A percentile compares a stretch with the other conserved stretches of the same genome.
phyloP scores from a whole-genome alignment of 78 protist genomes.

The Anaeramoeba ignava region DNA sequence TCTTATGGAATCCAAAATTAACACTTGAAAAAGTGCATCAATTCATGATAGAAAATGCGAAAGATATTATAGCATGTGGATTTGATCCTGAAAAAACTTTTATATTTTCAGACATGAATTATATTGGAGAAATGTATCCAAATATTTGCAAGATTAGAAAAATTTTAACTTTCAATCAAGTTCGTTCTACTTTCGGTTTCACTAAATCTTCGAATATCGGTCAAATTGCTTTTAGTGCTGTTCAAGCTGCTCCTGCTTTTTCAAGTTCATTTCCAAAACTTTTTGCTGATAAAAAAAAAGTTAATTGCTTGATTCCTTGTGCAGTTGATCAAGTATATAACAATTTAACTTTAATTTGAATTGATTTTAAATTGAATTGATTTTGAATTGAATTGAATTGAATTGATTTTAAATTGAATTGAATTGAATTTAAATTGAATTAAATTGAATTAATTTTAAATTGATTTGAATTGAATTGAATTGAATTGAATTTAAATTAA shows the following conservation, averaged over 20 bases:
- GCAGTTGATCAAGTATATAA: constrained; percentile 87
- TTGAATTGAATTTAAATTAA: too few relatives aligned
- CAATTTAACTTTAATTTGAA: not conserved
- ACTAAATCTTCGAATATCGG: constrained; percentile 24
- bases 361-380: too few relatives aligned
- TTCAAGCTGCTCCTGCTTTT: constrained; percentile 85
- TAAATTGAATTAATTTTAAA: too few relatives aligned
- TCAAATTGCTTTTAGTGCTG: constrained; percentile 5
- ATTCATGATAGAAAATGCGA: constrained; percentile 67
- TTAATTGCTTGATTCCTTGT: constrained; percentile 92
- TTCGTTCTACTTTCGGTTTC: constrained; percentile 59
- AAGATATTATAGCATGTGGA: constrained; percentile 97
- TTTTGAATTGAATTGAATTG: too few relatives aligned
- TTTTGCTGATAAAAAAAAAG: constrained; percentile 36
- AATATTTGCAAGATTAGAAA: constrained; percentile 41
- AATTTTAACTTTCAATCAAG: constrained; percentile 38
- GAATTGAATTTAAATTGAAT: too few relatives aligned
- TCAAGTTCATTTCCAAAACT: constrained; percentile 87
- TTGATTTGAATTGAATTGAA: too few relatives aligned
- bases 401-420: too few relatives aligned
- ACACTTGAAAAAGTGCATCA: constrained; percentile 49
- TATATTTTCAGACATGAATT: constrained; percentile 87
- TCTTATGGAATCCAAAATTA: constrained; percentile 52
- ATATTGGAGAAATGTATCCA: constrained; percentile 47
- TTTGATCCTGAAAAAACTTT: constrained; percentile 89